These are phyloP conservation scores for Andalucia godoyi DNA, from an alignment of 78 protist genomes.

Conservation along the genomic window DNA sequence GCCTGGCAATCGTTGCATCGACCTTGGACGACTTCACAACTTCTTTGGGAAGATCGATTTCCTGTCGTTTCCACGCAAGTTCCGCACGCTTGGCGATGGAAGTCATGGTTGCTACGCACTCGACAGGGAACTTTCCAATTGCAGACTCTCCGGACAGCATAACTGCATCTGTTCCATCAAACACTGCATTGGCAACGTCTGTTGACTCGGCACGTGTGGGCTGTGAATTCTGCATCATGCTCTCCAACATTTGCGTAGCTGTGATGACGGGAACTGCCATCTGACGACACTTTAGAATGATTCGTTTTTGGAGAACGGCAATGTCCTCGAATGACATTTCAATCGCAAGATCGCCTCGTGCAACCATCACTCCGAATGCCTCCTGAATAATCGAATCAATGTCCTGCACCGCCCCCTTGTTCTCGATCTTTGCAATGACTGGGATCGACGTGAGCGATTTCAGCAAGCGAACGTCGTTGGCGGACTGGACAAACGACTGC, in stretches of 20 bases:
- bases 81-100: too few species aligned
- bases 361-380: conserved; percentile 88
- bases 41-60: too few species aligned
- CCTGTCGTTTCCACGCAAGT: too few species aligned
- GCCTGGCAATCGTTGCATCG: too few species aligned
- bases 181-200: conserved; percentile 65
- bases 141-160: conserved; percentile 82
- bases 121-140: conserved; percentile 24
- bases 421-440: conserved; percentile 84
- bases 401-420: conserved; percentile 59
- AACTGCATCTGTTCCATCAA: conserved; percentile 72
- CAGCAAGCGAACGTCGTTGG: conserved; percentile 29
- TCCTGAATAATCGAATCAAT: conserved; percentile 59
- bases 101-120: not conserved
- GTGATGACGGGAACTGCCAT: conserved; percentile 46
- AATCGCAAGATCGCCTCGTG: conserved; percentile 87
- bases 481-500: conserved; percentile 56
- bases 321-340: conserved; percentile 69
- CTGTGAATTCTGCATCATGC: conserved; percentile 72
- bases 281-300: conserved; percentile 51
- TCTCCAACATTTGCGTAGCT: conserved; percentile 65
- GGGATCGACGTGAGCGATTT: conserved; percentile 19
- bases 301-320: conserved; percentile 67
- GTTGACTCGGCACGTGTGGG: conserved; percentile 88
- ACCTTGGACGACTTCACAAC: too few species aligned